Evolutionary conservation across 768 basidiomycete genomes (phyloP).

Genomic region (Amanita fuliginea): DNA sequence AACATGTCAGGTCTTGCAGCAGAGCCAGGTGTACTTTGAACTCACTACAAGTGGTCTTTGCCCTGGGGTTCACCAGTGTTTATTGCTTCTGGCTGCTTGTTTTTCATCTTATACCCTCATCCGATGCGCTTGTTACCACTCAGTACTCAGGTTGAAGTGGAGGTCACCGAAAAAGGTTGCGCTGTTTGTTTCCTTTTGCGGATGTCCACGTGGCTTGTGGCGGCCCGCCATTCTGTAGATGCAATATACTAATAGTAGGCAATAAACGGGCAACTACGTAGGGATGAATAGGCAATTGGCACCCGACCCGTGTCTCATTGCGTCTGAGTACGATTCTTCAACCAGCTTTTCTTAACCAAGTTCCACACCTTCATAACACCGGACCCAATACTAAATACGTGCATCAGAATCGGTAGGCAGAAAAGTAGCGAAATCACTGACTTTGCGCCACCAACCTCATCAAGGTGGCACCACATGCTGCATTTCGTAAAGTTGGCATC

Average conservation of each 20-base stretch:
- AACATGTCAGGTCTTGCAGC: neutral
- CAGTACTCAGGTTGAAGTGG: neutral
- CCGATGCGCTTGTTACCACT: neutral
- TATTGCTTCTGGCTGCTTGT: neutral
- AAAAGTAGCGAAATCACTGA: slow-evolving; percentile 24
- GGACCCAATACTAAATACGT: slow-evolving; percentile 48
- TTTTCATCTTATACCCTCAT: slow-evolving; percentile 1
- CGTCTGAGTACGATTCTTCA: slow-evolving; percentile 9
- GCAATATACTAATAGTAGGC: neutral
- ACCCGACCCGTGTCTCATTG: neutral
- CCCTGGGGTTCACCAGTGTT: neutral
- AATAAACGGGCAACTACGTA: neutral
- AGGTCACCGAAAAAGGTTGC: neutral
- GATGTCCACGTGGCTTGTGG: neutral
- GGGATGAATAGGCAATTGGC: neutral
- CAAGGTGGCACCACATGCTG: slow-evolving; percentile 40
- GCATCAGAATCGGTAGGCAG: slow-evolving; percentile 2
- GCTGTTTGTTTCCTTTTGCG: neutral
- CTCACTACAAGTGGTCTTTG: slow-evolving; percentile 12
- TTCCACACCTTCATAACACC: slow-evolving; percentile 72
- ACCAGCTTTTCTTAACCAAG: slow-evolving; percentile 39
- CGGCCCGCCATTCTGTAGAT: neutral
- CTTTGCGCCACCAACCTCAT: slow-evolving; percentile 52
- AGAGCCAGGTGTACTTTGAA: neutral
- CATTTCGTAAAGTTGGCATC: slow-evolving; percentile 9